phyloP scores from a whole-genome alignment of 1,284 basidiomycete genomes.

The Puccinia coronata region DNA sequence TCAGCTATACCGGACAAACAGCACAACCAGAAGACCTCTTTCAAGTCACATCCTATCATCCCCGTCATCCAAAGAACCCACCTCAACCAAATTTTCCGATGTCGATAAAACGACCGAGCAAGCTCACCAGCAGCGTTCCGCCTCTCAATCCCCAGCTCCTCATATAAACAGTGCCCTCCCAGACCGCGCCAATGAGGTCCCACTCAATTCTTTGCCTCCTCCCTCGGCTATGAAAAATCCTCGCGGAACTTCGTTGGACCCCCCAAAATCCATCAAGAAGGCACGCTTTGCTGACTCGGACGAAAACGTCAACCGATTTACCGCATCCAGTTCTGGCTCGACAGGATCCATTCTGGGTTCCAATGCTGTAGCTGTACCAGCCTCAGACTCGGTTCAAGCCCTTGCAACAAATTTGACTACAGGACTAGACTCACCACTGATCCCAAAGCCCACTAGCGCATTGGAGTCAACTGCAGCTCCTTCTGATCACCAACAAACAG shows the following conservation, averaged over 20 bases:
- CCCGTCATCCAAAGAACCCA: not conserved
- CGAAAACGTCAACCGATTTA: not conserved
- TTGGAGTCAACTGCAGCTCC: not conserved
- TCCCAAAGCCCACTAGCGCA: not conserved
- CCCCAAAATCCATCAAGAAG: constrained; percentile 43
- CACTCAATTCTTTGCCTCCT: not conserved
- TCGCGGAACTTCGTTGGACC: constrained; percentile 4
- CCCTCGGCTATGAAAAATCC: constrained; percentile 45
- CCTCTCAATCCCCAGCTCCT: not conserved
- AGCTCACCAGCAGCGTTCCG: not conserved
- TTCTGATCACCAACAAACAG: not conserved
- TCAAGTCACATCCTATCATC: not conserved
- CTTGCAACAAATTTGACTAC: not conserved
- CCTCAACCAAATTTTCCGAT: constrained; percentile 1
- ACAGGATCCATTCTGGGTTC: not conserved
- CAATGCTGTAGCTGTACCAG: not conserved
- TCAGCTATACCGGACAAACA: constrained; percentile 7
- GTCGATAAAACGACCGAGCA: not conserved
- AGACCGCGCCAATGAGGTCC: not conserved
- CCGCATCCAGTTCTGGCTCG: not conserved
- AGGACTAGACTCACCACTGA: not conserved
- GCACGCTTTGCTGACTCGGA: constrained; percentile 36
- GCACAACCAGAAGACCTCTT: constrained; percentile 4
- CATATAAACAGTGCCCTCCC: not conserved
- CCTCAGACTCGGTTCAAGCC: not conserved